Conservation (phyloP, 169 alveolate species). For the Cryptosporidium canis region DNA sequence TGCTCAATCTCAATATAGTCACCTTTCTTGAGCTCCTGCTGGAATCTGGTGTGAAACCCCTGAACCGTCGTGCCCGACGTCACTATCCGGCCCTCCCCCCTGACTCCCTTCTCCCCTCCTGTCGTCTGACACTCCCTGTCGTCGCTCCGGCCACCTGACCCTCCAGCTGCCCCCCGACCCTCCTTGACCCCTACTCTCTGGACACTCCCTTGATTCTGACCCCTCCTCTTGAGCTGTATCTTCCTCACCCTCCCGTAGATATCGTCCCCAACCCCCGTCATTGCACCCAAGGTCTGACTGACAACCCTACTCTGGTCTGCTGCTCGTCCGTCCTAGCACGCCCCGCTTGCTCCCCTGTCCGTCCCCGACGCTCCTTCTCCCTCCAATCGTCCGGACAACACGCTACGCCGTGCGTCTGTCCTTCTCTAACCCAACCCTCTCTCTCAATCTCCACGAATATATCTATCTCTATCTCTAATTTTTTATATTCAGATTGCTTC, state of each 20-base stretch:
- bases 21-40: conserved; percentile 74
- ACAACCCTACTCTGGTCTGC: too few species aligned
- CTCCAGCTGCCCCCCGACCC: too few species aligned
- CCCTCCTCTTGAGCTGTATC: background rate
- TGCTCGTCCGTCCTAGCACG: too few species aligned
- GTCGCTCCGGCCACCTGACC: too few species aligned
- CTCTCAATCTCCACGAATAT: background rate
- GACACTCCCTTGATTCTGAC: background rate
- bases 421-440: too few species aligned
- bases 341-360: too few species aligned
- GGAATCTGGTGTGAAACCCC: conserved; percentile 79
- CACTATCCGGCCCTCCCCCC: conserved; percentile 76
- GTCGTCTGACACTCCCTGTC: too few species aligned
- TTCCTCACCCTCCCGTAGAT: conserved; percentile 37
- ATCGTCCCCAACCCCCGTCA: background rate
- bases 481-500: background rate
- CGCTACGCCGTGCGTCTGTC: too few species aligned
- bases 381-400: too few species aligned
- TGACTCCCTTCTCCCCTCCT: background rate
- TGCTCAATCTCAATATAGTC: conserved; percentile 72
- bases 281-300: too few species aligned
- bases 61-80: conserved; percentile 70
- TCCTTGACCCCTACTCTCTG: background rate
- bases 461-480: background rate
- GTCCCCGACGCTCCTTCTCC: too few species aligned